phyloP scores from a whole-genome alignment of 169 alveolate species.

The Cyclospora cayetanensis region DNA sequence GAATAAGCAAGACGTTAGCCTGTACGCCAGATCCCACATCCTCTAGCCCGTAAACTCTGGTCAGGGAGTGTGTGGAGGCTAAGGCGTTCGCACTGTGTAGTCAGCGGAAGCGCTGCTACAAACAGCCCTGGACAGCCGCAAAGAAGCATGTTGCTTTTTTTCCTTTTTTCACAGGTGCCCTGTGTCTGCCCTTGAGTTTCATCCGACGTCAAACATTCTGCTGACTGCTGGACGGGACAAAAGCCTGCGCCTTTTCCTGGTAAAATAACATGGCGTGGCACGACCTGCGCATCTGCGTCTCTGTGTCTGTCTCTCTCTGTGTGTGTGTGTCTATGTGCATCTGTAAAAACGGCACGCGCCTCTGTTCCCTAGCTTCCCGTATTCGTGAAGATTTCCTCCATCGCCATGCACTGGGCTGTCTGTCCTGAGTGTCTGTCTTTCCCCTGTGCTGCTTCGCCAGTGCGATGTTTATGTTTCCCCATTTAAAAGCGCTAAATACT shows the following conservation, averaged over 20 bases:
- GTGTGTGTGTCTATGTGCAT: neutral
- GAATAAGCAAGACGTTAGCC: neutral
- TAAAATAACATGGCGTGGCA: neutral
- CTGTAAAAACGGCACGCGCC: too few relatives aligned
- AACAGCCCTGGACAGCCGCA: too few relatives aligned
- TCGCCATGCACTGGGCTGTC: too few relatives aligned
- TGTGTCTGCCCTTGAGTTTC: constrained; percentile 7
- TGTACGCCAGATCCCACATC: neutral
- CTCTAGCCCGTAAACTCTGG: neutral
- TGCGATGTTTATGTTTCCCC: too few relatives aligned
- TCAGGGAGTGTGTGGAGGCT: neutral
- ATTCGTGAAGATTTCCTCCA: too few relatives aligned
- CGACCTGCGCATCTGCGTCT: neutral
- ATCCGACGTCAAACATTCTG: neutral
- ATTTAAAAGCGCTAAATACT: too few relatives aligned
- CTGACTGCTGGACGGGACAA: constrained; percentile 36
- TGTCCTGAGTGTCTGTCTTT: too few relatives aligned
- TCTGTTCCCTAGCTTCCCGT: too few relatives aligned
- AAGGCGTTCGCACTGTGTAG: neutral
- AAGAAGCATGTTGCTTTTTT: neutral
- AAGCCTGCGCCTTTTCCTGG: constrained; percentile 26
- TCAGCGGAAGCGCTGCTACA: neutral
- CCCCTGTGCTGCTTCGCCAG: too few relatives aligned
- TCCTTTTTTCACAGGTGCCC: neutral
- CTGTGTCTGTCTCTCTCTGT: neutral